phyloP scores from a whole-genome alignment of 169 alveolate genomes.

The Babesia bovis region DNA sequence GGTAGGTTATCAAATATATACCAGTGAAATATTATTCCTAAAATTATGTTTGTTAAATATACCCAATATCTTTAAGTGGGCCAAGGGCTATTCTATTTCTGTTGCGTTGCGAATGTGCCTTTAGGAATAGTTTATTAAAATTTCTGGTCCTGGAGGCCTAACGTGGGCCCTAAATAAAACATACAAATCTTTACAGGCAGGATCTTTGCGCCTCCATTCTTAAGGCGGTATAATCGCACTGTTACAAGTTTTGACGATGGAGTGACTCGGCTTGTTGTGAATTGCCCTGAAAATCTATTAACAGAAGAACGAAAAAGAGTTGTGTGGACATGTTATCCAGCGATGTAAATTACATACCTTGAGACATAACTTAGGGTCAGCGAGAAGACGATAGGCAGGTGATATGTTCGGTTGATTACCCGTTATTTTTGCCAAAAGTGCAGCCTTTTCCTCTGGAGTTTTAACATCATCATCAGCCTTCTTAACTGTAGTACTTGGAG shows the following conservation, averaged over 20 bases:
- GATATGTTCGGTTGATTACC: neutral
- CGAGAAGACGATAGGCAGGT: constrained; percentile 49
- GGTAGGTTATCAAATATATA: constrained; percentile 34
- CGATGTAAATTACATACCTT: constrained; percentile 40
- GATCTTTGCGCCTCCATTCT: constrained; percentile 36
- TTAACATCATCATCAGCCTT: neutral
- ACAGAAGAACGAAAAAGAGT: neutral
- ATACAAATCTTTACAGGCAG: constrained; percentile 9
- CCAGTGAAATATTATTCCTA: too few relatives aligned
- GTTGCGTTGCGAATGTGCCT: too few relatives aligned
- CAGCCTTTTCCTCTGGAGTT: neutral
- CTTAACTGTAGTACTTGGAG: neutral
- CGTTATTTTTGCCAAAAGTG: constrained; percentile 1
- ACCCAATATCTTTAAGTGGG: neutral
- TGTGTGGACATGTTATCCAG: too few relatives aligned
- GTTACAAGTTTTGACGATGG: constrained; percentile 27
- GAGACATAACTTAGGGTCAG: constrained; percentile 63
- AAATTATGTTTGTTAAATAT: too few relatives aligned
- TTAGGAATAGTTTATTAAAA: too few relatives aligned
- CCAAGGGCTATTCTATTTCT: neutral
- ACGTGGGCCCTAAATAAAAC: neutral
- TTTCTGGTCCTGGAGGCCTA: neutral
- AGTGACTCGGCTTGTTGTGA: constrained; percentile 20
- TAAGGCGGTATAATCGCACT: constrained; percentile 39
- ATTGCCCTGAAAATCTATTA: constrained; percentile 15